Conservation (phyloP, 306 rosid species). For the Rosa rugosa region DNA sequence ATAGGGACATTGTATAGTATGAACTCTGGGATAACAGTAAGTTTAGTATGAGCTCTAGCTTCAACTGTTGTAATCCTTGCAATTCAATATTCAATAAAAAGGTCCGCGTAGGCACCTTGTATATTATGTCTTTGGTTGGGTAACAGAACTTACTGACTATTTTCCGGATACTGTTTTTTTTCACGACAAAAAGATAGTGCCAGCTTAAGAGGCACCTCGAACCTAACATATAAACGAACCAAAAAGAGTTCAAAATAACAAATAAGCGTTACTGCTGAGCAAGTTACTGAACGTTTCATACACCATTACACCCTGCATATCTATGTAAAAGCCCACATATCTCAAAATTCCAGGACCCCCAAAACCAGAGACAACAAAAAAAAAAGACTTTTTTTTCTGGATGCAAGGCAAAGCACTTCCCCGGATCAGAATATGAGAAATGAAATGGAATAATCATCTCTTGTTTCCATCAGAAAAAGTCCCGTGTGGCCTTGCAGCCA, state of each 20-base stretch:
- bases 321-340: not conserved
- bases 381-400: not conserved
- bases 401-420: slow-evolving; percentile 8
- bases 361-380: not conserved
- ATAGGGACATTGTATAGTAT: not conserved
- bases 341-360: not conserved
- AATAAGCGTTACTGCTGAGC: not conserved
- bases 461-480: slow-evolving; percentile 30
- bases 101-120: not conserved
- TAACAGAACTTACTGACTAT: not conserved
- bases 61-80: not conserved
- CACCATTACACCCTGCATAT: not conserved
- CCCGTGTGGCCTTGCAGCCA: slow-evolving; percentile 31
- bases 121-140: not conserved
- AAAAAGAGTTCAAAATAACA: not conserved
- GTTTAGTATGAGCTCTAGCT: not conserved
- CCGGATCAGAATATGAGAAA: not conserved
- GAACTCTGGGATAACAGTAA: not conserved
- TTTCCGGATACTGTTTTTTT: not conserved
- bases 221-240: slow-evolving; percentile 8
- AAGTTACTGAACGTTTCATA: not conserved
- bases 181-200: not conserved
- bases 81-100: not conserved
- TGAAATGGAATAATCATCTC: slow-evolving; percentile 16
- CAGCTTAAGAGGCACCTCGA: slow-evolving; percentile 14